Percentiles rank a stretch among this genome's conserved stretches.
phyloP scores from a whole-genome alignment of 352 stramenopile species.

The Phytophthora palmivora region DNA sequence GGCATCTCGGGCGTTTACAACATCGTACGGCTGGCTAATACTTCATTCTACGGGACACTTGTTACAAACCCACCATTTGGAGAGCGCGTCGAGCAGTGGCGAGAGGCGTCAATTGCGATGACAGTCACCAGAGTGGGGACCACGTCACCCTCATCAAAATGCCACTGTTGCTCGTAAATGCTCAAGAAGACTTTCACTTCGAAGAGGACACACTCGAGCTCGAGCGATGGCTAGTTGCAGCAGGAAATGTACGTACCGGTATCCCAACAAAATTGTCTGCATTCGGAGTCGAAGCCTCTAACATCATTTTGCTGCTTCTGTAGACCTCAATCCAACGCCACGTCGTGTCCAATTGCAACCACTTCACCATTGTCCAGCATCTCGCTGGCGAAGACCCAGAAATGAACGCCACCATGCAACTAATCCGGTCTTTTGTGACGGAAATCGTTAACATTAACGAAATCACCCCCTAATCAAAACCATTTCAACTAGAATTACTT shows the following conservation, averaged over 20 bases:
- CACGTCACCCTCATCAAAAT: conserved; percentile 54
- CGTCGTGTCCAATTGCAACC: conserved; percentile 60
- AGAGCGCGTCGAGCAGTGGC: conserved; percentile 66
- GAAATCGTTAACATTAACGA: conserved; percentile 17
- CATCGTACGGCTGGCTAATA: conserved; percentile 81
- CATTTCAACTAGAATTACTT: conserved; percentile 6
- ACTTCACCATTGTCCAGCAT: conserved; percentile 79
- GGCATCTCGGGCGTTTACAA: conserved; percentile 90
- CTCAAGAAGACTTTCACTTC: conserved; percentile 87
- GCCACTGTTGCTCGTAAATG: conserved; percentile 69
- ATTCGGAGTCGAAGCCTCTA: not conserved
- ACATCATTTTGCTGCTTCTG: not conserved
- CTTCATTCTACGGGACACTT: conserved; percentile 71
- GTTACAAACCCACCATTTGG: conserved; percentile 78
- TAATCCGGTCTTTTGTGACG: conserved; percentile 57
- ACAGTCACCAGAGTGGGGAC: conserved; percentile 46
- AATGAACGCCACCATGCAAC: conserved; percentile 46
- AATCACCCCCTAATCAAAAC: conserved; percentile 9
- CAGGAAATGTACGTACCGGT: conserved; percentile 61
- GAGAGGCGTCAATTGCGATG: conserved; percentile 69
- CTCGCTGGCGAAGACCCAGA: conserved; percentile 46
- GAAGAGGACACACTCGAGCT: conserved; percentile 73
- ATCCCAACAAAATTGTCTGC: not conserved
- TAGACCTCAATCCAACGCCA: conserved; percentile 53
- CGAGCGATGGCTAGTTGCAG: conserved; percentile 57